A percentile compares a stretch with the other conserved stretches of the same genome.
phyloP scores from a whole-genome alignment of 192 early-diverging fungal species.

The Gigaspora rosea region DNA sequence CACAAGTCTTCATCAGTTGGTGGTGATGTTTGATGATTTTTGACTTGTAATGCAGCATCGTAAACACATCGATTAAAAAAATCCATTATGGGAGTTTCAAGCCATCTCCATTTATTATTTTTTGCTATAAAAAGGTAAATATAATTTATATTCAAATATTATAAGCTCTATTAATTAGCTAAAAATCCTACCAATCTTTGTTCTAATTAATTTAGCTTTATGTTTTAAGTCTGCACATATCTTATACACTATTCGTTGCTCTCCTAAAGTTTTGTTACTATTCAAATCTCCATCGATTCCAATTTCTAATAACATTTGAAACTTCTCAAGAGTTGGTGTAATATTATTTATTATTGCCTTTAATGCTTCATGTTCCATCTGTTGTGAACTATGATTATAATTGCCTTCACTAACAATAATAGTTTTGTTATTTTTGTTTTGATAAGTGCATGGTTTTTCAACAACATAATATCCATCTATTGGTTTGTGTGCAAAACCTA shows the following conservation, averaged over 20 bases:
- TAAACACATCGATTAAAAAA: no score
- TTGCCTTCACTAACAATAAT: not conserved
- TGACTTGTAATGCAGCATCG: no score
- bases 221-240: not conserved
- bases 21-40: no score
- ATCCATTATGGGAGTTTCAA: no score
- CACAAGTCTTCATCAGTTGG: no score
- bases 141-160: no score
- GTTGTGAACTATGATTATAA: conserved; percentile 6
- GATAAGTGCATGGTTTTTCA: not conserved
- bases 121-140: no score
- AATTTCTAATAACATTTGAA: not conserved
- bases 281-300: not conserved
- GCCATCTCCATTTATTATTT: no score
- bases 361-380: conserved; percentile 2
- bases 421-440: not conserved
- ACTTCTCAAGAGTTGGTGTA: not conserved
- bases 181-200: no score
- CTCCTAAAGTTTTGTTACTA: not conserved
- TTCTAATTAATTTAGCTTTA: no score
- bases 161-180: no score
- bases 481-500: not conserved
- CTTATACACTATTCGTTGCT: not conserved
- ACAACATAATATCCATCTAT: not conserved
- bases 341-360: not conserved